A percentile compares a stretch with the other conserved stretches of the same genome.
Evolutionary conservation across 805 yeast species (phyloP).

Genomic region (Hermanozyma aechmeae): DNA sequence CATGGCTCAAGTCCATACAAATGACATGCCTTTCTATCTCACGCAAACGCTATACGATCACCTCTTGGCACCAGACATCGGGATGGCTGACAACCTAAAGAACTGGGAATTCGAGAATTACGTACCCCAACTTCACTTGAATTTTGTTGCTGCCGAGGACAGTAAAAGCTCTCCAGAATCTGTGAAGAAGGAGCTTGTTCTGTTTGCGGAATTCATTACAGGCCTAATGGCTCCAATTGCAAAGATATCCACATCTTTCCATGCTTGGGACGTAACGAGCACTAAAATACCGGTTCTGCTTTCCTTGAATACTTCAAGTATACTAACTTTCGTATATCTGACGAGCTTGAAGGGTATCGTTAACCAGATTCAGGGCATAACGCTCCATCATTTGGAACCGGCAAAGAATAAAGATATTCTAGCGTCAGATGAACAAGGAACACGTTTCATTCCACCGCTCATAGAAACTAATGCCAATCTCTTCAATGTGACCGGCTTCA

Average conservation of each 20-base stretch:
- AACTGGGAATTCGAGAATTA: conserved; percentile 1
- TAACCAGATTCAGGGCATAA: conserved; percentile 6
- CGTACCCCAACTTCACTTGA: conserved; percentile 2
- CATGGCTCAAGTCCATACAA: conserved; percentile 37
- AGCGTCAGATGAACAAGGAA: conserved; percentile 7
- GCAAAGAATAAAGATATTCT: background rate
- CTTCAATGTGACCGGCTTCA: conserved; percentile 5
- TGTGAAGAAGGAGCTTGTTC: too few relatives aligned
- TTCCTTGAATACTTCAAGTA: conserved; percentile 3
- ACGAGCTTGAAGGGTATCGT: conserved; percentile 7
- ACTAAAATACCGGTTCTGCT: conserved; percentile 2
- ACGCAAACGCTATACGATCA: conserved; percentile 35
- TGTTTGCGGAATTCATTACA: conserved; percentile 1
- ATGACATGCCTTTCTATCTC: conserved; percentile 55
- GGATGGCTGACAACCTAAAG: conserved; percentile 1
- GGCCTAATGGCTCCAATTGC: conserved; percentile 4
- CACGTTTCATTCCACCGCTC: conserved; percentile 5
- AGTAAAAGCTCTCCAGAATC: conserved; percentile 5
- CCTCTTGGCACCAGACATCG: conserved; percentile 19
- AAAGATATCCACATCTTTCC: background rate
- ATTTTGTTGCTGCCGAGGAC: conserved; percentile 11
- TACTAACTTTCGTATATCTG: conserved; percentile 9
- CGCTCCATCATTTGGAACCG: conserved; percentile 6
- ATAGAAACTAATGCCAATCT: conserved; percentile 1
- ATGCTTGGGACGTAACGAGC: conserved; percentile 6